Percentiles rank a stretch among this genome's conserved stretches.
Evolutionary conservation across 805 yeast species (phyloP).

Genomic region (Nakazawaea sp.): DNA sequence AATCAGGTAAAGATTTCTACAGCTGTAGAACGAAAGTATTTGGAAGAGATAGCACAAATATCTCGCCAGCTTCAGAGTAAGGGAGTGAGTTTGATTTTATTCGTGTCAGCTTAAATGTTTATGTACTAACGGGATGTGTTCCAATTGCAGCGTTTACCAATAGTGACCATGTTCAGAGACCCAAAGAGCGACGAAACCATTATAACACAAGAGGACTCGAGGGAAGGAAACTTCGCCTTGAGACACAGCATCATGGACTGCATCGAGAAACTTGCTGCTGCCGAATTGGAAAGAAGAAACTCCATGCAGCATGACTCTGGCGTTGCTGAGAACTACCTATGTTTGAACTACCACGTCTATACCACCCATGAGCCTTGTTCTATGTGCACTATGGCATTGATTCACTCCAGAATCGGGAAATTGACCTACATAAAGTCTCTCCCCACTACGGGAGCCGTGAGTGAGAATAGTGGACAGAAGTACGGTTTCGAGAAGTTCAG

Average conservation of each 20-base stretch:
- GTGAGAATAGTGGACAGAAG: conserved; percentile 50
- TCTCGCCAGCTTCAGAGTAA: conserved; percentile 20
- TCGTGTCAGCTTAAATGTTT: too few species aligned
- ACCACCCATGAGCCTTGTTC: conserved; percentile 95
- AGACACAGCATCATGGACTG: conserved; percentile 74
- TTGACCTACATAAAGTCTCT: conserved; percentile 53
- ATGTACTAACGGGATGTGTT: too few species aligned
- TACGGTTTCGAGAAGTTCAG: conserved; percentile 72
- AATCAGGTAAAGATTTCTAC: conserved; percentile 49
- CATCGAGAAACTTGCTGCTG: conserved; percentile 53
- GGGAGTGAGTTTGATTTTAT: too few species aligned
- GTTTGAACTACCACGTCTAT: conserved; percentile 70
- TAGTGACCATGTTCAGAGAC: conserved; percentile 59
- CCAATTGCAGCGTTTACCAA: conserved; percentile 28
- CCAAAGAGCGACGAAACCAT: conserved; percentile 37
- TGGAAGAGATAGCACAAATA: conserved; percentile 20
- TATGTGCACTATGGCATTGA: conserved; percentile 94
- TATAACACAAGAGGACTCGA: conserved; percentile 30
- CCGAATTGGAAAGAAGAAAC: conserved; percentile 37
- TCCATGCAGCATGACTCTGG: too few species aligned
- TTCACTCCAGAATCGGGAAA: conserved; percentile 78
- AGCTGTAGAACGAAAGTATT: conserved; percentile 27
- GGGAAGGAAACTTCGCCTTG: conserved; percentile 32
- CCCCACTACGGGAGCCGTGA: conserved; percentile 46
- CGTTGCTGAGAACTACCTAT: conserved; percentile 44